Conservation (phyloP, 2,329 filamentous ascomycete species). For the Aspergillus piperis region DNA sequence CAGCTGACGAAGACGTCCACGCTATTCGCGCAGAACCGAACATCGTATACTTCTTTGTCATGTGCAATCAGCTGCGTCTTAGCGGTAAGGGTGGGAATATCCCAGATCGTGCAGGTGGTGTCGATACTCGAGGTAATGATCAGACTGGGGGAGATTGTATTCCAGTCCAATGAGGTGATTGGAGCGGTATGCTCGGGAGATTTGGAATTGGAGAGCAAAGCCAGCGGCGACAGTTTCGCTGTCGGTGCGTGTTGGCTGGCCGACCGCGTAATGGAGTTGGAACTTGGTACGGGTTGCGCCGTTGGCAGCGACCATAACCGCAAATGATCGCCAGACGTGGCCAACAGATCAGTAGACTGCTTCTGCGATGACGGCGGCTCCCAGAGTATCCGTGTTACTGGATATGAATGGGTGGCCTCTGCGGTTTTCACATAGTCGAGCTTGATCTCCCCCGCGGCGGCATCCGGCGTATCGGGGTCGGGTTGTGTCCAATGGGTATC, state of each 20-base stretch:
- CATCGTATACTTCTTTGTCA: slow-evolving; percentile 98
- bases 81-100: slow-evolving; percentile 94
- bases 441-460: slow-evolving; percentile 61
- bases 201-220: slow-evolving; percentile 94
- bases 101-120: slow-evolving; percentile 99
- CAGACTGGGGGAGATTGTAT: slow-evolving; percentile 90
- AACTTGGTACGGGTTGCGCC: slow-evolving; percentile 59
- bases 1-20: slow-evolving; percentile 99
- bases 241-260: slow-evolving; percentile 63
- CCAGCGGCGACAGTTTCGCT: slow-evolving; percentile 87
- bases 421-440: slow-evolving; percentile 92
- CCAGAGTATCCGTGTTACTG: slow-evolving; percentile 92
- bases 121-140: slow-evolving; percentile 99
- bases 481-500: slow-evolving; percentile 78
- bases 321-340: slow-evolving; percentile 92
- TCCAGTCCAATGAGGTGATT: slow-evolving; percentile 96
- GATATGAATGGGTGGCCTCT: slow-evolving; percentile 96
- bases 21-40: slow-evolving; percentile 95
- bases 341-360: slow-evolving; percentile 89
- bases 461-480: slow-evolving; percentile 67
- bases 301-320: slow-evolving; percentile 86
- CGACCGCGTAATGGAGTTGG: slow-evolving; percentile 70
- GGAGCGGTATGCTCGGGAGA: slow-evolving; percentile 97
- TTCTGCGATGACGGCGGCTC: slow-evolving; percentile 94
- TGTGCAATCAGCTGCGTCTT: slow-evolving; percentile 98